Conservation (phyloP, 2,329 filamentous ascomycete species). For the Trichophyton verrucosum region DNA sequence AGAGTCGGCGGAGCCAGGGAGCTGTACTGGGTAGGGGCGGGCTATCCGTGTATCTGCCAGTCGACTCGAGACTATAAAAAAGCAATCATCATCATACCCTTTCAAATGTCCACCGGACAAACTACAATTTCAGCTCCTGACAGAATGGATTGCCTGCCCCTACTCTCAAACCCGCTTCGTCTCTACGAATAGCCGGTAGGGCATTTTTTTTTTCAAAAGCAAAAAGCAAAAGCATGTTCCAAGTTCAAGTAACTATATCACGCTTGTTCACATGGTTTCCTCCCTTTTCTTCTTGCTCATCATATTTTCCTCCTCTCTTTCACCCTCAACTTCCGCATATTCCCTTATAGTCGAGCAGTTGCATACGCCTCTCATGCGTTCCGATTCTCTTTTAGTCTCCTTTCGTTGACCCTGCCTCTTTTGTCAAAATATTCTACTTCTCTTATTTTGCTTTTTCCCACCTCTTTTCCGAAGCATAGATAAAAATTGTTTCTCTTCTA, state of each 20-base stretch:
- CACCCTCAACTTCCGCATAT: background rate
- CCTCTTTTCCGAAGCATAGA: background rate
- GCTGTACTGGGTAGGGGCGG: background rate
- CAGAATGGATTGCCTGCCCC: background rate
- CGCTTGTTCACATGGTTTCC: background rate
- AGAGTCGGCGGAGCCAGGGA: background rate
- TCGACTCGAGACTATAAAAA: background rate
- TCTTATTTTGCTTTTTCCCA: conserved; percentile 1
- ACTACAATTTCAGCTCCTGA: background rate
- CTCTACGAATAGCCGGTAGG: background rate
- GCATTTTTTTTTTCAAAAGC: background rate
- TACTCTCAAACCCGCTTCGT: background rate
- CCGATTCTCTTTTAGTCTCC: background rate
- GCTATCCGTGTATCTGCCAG: background rate
- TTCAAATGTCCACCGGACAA: background rate
- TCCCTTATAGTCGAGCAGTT: background rate
- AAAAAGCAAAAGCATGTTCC: background rate
- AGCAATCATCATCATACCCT: background rate
- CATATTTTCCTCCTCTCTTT: background rate
- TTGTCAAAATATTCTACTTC: background rate
- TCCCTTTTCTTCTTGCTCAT: background rate
- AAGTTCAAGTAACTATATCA: background rate
- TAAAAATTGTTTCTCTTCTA: background rate
- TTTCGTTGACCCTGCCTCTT: background rate
- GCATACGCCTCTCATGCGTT: background rate